Percentiles rank a stretch among this genome's conserved stretches.
phyloP scores from a whole-genome alignment of 2,329 filamentous ascomycete genomes.

The Aureobasidium sp. region DNA sequence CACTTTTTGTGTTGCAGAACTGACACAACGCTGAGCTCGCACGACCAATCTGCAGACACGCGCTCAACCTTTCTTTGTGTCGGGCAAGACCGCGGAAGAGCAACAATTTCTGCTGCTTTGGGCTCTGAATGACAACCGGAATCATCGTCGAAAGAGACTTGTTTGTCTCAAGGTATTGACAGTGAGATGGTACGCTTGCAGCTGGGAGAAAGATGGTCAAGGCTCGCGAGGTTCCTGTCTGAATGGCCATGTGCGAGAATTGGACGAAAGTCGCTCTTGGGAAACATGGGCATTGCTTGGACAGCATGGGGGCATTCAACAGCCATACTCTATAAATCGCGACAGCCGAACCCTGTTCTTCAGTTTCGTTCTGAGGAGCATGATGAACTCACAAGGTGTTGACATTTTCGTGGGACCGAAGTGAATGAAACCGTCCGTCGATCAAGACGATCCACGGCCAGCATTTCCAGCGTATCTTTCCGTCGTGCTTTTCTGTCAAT shows the following conservation, averaged over 20 bases:
- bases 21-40: too few relatives aligned
- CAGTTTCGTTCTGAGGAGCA: too few relatives aligned
- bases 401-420: background rate
- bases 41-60: too few relatives aligned
- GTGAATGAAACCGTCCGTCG: background rate
- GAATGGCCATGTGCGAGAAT: background rate
- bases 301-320: too few relatives aligned
- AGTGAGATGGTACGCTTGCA: too few relatives aligned
- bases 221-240: too few relatives aligned
- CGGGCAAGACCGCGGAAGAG: background rate
- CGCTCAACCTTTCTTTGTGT: too few relatives aligned
- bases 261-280: background rate
- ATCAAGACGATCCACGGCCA: background rate
- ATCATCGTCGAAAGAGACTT: too few relatives aligned
- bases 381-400: background rate
- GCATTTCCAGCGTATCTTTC: background rate
- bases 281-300: too few relatives aligned
- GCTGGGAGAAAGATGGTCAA: too few relatives aligned
- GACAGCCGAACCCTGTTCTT: background rate
- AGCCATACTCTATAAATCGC: background rate
- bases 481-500: background rate
- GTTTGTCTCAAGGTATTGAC: too few relatives aligned
- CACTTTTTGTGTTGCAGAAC: too few relatives aligned
- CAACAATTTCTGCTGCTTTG: background rate
- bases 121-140: background rate